Evolutionary conservation across 108 stramenopile genomes (phyloP).

Genomic region (Fragilaria radians): DNA sequence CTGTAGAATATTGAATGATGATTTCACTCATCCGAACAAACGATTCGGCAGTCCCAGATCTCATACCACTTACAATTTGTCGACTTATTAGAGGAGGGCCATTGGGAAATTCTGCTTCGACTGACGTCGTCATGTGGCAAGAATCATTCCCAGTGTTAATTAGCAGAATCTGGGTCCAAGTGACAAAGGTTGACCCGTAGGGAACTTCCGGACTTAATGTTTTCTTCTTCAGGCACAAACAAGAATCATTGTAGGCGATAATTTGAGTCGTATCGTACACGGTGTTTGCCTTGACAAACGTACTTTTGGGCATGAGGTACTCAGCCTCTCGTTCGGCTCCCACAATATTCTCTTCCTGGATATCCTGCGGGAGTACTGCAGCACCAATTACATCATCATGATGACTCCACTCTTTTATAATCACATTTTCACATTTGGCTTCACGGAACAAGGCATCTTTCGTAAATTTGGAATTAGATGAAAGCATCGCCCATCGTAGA

Average conservation of each 20-base stretch:
- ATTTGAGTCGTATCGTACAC: constrained; percentile 54
- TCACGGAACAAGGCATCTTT: constrained; percentile 49
- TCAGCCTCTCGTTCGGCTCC: constrained; percentile 36
- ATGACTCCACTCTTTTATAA: constrained; percentile 44
- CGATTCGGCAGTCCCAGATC: constrained; percentile 57
- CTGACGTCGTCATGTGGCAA: constrained; percentile 58
- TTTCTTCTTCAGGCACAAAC: constrained; percentile 58
- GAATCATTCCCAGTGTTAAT: constrained; percentile 62
- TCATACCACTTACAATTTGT: constrained; percentile 79
- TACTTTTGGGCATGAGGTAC: constrained; percentile 76
- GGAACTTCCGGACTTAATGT: constrained; percentile 74
- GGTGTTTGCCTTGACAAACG: constrained; percentile 73
- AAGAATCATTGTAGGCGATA: constrained; percentile 60
- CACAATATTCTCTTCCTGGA: constrained; percentile 39
- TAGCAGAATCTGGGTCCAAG: constrained; percentile 69
- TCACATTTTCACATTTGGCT: constrained; percentile 59
- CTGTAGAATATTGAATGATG: constrained; percentile 60
- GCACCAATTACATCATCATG: constrained; percentile 51
- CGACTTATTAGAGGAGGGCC: constrained; percentile 66
- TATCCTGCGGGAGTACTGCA: constrained; percentile 34
- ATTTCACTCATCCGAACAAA: constrained; percentile 65
- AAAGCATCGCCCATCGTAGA: constrained; percentile 61
- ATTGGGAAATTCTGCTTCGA: constrained; percentile 79
- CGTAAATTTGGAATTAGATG: constrained; percentile 43
- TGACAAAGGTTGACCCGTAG: constrained; percentile 62